Percentiles rank a stretch among this genome's conserved stretches.
Evolutionary conservation across 306 rosid species (phyloP).

Genomic region (Corylus americana): DNA sequence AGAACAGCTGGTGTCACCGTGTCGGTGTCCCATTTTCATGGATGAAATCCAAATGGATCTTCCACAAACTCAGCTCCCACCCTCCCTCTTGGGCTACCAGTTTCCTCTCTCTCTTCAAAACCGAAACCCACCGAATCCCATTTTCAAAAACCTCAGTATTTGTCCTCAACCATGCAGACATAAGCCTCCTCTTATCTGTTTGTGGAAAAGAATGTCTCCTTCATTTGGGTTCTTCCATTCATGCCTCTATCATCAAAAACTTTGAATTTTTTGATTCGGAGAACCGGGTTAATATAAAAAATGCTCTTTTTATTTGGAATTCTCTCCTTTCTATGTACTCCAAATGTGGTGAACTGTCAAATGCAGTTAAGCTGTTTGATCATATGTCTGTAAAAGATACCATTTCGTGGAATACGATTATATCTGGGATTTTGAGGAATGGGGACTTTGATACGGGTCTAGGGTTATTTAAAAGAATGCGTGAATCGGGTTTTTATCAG

Average conservation of each 20-base stretch:
- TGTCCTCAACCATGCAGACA: slow-evolving; percentile 50
- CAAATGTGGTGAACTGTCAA: slow-evolving; percentile 36
- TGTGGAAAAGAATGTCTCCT: slow-evolving; percentile 58
- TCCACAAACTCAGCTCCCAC: slow-evolving; percentile 35
- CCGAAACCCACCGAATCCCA: slow-evolving; percentile 34
- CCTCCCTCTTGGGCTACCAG: slow-evolving; percentile 45
- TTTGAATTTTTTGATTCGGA: slow-evolving; percentile 29
- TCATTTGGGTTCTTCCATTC: slow-evolving; percentile 73
- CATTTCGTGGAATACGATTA: slow-evolving; percentile 71
- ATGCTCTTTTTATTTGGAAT: slow-evolving; percentile 63
- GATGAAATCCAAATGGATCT: slow-evolving; percentile 73
- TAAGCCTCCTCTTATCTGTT: slow-evolving; percentile 48
- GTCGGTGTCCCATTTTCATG: slow-evolving; percentile 43
- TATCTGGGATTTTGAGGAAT: slow-evolving; percentile 62
- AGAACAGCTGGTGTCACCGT: not conserved
- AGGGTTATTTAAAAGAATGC: slow-evolving; percentile 53
- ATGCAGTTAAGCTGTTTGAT: slow-evolving; percentile 65
- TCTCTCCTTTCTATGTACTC: slow-evolving; percentile 64
- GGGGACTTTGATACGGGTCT: slow-evolving; percentile 45
- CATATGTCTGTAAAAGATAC: slow-evolving; percentile 62
- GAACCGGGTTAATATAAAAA: slow-evolving; percentile 16
- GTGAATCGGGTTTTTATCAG: slow-evolving; percentile 28
- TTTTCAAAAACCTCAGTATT: slow-evolving; percentile 37
- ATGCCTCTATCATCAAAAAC: slow-evolving; percentile 64
- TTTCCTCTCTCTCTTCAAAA: slow-evolving; percentile 35